Evolutionary conservation across 495 filamentous ascomycete species (phyloP).

Genomic region (Penicillium pancosmium): DNA sequence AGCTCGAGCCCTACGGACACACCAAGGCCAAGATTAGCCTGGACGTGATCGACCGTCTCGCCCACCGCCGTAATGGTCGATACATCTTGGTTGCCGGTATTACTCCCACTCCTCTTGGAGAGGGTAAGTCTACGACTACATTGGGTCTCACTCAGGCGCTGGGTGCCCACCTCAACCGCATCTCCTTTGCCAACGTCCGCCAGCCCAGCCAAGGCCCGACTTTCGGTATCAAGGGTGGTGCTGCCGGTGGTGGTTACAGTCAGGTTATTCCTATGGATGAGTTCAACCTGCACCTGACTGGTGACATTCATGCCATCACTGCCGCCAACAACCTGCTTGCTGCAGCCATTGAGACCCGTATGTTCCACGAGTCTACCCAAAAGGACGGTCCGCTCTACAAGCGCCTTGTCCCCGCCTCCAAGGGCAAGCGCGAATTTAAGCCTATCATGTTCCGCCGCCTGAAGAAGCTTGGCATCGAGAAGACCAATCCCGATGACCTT

Average conservation of each 20-base stretch:
- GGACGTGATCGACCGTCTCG: slow-evolving; percentile 74
- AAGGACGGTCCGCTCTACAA: slow-evolving; percentile 89
- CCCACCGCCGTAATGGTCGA: slow-evolving; percentile 82
- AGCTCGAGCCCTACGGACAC: slow-evolving; percentile 91
- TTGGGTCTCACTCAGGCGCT: slow-evolving; percentile 95
- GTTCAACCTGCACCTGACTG: slow-evolving; percentile 96
- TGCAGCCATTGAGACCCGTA: slow-evolving; percentile 94
- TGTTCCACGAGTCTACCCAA: slow-evolving; percentile 96
- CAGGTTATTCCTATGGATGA: slow-evolving; percentile 99
- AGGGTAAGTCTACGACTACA: slow-evolving; percentile 99
- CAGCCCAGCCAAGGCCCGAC: slow-evolving; percentile 97
- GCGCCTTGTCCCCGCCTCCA: slow-evolving; percentile 85
- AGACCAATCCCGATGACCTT: slow-evolving; percentile 88
- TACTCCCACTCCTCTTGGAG: slow-evolving; percentile 94
- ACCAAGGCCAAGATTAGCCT: slow-evolving; percentile 95
- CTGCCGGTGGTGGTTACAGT: slow-evolving; percentile 95
- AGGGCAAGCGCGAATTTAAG: slow-evolving; percentile 83
- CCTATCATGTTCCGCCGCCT: slow-evolving; percentile 89
- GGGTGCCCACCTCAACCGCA: slow-evolving; percentile 80
- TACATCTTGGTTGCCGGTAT: slow-evolving; percentile 95
- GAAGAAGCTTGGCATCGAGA: slow-evolving; percentile 93
- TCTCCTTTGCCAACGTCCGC: slow-evolving; percentile 94
- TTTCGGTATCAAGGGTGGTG: slow-evolving; percentile 98
- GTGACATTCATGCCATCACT: slow-evolving; percentile 96
- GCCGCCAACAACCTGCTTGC: slow-evolving; percentile 98